These are phyloP conservation scores for Gentiana macrophylla DNA, from an alignment of 257 asterid genomes.

Conservation along the genomic window DNA sequence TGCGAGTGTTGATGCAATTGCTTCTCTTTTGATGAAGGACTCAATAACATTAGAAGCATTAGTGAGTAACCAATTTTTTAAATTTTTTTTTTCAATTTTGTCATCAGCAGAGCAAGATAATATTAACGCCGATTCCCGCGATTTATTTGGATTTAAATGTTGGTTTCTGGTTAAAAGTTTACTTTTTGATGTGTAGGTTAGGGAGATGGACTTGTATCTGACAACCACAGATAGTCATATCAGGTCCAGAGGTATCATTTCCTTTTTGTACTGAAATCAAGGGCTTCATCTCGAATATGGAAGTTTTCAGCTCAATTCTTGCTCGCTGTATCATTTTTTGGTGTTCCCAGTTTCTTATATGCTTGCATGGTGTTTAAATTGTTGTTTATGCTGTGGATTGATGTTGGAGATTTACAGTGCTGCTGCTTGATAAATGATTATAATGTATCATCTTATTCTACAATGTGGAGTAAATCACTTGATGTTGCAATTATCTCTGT, in stretches of 20 bases:
- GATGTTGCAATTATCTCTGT: too few species aligned
- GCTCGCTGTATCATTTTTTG: background rate
- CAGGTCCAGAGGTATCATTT: constrained; percentile 64
- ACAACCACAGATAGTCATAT: constrained; percentile 64
- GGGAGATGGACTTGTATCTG: constrained; percentile 91
- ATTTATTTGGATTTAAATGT: too few species aligned
- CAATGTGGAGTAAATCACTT: too few species aligned
- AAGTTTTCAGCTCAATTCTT: background rate
- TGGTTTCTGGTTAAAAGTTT: background rate
- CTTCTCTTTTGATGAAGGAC: constrained; percentile 51
- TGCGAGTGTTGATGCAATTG: constrained; percentile 50
- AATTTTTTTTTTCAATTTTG: background rate
- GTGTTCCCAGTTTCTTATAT: background rate
- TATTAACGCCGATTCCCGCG: background rate
- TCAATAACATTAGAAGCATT: constrained; percentile 49
- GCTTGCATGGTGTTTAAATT: background rate
- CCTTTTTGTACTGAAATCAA: background rate
- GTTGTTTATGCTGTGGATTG: background rate
- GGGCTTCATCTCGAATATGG: background rate
- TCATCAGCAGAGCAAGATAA: background rate
- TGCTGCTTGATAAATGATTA: too few species aligned
- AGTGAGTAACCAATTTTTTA: constrained; percentile 25
- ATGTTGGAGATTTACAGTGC: too few species aligned
- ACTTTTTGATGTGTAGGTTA: constrained; percentile 37
- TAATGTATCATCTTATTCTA: too few species aligned